These are phyloP conservation scores for Leavenworthia alabamica DNA, from an alignment of 345 rosid species.

Conservation along the genomic window DNA sequence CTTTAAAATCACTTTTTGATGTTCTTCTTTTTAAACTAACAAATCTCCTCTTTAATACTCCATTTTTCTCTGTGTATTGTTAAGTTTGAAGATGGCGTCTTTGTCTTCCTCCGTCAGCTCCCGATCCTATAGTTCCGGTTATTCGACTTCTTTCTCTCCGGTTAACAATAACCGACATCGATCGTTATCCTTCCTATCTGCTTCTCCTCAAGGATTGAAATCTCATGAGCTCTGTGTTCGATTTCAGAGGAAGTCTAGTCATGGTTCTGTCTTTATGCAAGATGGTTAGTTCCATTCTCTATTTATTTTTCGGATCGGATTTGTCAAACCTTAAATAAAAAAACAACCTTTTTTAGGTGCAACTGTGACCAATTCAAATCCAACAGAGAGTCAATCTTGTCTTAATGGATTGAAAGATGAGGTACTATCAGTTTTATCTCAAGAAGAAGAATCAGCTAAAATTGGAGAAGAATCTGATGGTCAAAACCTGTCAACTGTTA, in stretches of 20 bases:
- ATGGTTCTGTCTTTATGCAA: slow-evolving; percentile 42
- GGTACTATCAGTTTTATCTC: slow-evolving; percentile 35
- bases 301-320: neutral
- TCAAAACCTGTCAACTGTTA: slow-evolving; percentile 60
- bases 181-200: slow-evolving; percentile 33
- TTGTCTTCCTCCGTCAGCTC: slow-evolving; percentile 47
- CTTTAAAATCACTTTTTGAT: slow-evolving; percentile 42
- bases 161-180: slow-evolving; percentile 22
- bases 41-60: neutral
- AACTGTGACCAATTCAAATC: slow-evolving; percentile 40
- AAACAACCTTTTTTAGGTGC: slow-evolving; percentile 42
- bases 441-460: slow-evolving; percentile 38
- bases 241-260: slow-evolving; percentile 33
- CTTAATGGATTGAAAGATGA: slow-evolving; percentile 42
- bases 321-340: neutral
- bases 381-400: slow-evolving; percentile 37
- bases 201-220: slow-evolving; percentile 17
- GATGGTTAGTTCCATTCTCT: slow-evolving; percentile 36
- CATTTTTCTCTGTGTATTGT: neutral
- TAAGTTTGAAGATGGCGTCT: slow-evolving; percentile 42
- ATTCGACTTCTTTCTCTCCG: slow-evolving; percentile 26
- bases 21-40: slow-evolving; percentile 3
- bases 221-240: slow-evolving; percentile 40
- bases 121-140: slow-evolving; percentile 30
- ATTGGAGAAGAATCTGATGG: slow-evolving; percentile 39